phyloP scores from a whole-genome alignment of 2,329 filamentous ascomycete species.

The Akanthomyces uredinophilus region DNA sequence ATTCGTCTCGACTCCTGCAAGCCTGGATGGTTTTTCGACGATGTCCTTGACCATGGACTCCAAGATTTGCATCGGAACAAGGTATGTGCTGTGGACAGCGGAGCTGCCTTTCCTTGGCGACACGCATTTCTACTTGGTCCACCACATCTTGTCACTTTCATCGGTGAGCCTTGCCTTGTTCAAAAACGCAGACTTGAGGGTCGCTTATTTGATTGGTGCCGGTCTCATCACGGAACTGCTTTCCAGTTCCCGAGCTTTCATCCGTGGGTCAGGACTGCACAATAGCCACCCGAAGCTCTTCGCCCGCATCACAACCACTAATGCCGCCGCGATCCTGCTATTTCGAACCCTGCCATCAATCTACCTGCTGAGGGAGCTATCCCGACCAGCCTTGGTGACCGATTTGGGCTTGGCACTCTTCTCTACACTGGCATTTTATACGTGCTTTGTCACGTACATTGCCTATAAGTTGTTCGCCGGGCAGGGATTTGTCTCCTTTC shows the following conservation, averaged over 20 bases:
- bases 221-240: conserved; percentile 17
- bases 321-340: neutral
- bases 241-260: conserved; percentile 7
- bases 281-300: neutral
- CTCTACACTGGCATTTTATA: neutral
- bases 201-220: conserved; percentile 15
- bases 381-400: neutral
- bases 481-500: neutral
- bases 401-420: neutral
- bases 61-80: conserved; percentile 15
- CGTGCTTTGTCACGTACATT: neutral
- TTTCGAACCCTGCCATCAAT: neutral
- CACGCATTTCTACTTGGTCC: conserved; percentile 14
- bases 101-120: conserved; percentile 16
- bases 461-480: conserved; percentile 3
- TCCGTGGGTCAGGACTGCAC: conserved; percentile 9
- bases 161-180: conserved; percentile 5
- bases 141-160: conserved; percentile 16
- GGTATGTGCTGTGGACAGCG: conserved; percentile 16
- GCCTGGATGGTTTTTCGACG: neutral
- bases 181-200: neutral
- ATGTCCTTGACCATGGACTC: neutral
- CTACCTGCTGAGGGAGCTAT: neutral
- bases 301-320: neutral
- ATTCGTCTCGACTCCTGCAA: conserved; percentile 1